Evolutionary conservation across 2,329 filamentous ascomycete genomes (phyloP), one percentile per base, ranked within the genome.

Genomic region (Hymenoscyphus scutula): DNA sequence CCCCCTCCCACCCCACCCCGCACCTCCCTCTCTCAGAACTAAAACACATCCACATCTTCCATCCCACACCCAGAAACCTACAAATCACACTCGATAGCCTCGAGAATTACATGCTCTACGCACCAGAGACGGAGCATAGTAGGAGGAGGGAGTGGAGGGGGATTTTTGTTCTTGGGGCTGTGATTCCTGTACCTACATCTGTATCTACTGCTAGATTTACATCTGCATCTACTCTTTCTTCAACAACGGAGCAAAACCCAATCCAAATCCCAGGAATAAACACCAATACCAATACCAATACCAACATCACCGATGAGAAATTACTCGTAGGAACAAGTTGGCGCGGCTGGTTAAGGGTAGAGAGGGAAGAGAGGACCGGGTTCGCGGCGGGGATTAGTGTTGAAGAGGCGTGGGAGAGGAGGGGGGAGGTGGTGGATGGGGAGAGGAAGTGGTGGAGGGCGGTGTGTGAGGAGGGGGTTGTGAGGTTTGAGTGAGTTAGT

Each of bases 271-370:
- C 30, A 58, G 5, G 13, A 61, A 34, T n/a, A n/a, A n/a, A n/a
- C n/a, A n/a, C n/a, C n/a, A n/a, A n/a, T n/a, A n/a, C n/a, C n/a
- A n/a, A n/a, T n/a, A n/a, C n/a, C n/a, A n/a, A n/a, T n/a, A 53
- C 48, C 25, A 45, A 58, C n/a, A 25, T 56, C 41, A 56, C 48
- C 59, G 64, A 48, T 48, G 48, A 55, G 53, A 29, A 19, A 25
- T 8, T 63, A n/a, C 65, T 64, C 25, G 59, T 71, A 1, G 63
- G 55, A 34, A 57, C 65, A 29, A 67, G 68, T 1, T 74, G 73
- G 72, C 71, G 67, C 23, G 73, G 73, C 0, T 75, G 73, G 73
- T 41, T 74, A 60, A 68, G 64, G 27, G 72, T 73, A 29, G 69
- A 71, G 29, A 69, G 60, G 54, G 70, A 69, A 51, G 65, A 64